Percentiles rank a stretch among this genome's conserved stretches.
phyloP scores from a whole-genome alignment of 2,329 filamentous ascomycete genomes.

The Macrophomina pseudophaseolina region DNA sequence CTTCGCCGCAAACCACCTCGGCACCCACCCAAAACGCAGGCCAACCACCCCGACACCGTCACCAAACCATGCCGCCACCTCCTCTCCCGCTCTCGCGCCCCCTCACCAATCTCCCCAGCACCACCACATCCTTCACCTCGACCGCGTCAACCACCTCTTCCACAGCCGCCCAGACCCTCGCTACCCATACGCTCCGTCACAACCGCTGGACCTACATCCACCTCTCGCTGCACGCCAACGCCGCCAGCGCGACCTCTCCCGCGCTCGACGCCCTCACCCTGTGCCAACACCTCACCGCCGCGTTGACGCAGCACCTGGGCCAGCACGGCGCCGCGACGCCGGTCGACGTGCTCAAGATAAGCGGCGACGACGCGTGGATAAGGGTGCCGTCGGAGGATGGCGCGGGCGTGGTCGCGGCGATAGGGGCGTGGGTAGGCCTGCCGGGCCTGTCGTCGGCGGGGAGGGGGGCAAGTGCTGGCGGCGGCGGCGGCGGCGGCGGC shows the following conservation, averaged over 20 bases:
- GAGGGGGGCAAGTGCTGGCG: not conserved
- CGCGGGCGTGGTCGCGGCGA: slow-evolving; percentile 4
- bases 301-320: slow-evolving; percentile 71
- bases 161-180: not conserved
- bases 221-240: slow-evolving; percentile 2
- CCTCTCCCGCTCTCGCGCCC: slow-evolving; percentile 16
- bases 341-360: slow-evolving; percentile 70
- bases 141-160: not conserved
- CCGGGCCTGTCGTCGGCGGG: not conserved
- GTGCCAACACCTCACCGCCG: slow-evolving; percentile 65
- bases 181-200: slow-evolving; percentile 10
- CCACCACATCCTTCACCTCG: slow-evolving; percentile 19
- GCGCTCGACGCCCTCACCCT: slow-evolving; percentile 65
- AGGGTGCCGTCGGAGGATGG: slow-evolving; percentile 11
- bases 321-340: slow-evolving; percentile 68
- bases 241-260: not conserved
- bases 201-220: slow-evolving; percentile 24
- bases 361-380: slow-evolving; percentile 49
- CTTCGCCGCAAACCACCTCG: no score
- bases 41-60: not conserved
- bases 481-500: not conserved
- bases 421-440: slow-evolving; percentile 1
- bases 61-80: slow-evolving; percentile 5
- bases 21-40: no score
- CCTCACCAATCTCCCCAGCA: no score